Base-by-base conservation (phyloP, 75 land plant species). In the Cryptomeria japonica region DNA sequence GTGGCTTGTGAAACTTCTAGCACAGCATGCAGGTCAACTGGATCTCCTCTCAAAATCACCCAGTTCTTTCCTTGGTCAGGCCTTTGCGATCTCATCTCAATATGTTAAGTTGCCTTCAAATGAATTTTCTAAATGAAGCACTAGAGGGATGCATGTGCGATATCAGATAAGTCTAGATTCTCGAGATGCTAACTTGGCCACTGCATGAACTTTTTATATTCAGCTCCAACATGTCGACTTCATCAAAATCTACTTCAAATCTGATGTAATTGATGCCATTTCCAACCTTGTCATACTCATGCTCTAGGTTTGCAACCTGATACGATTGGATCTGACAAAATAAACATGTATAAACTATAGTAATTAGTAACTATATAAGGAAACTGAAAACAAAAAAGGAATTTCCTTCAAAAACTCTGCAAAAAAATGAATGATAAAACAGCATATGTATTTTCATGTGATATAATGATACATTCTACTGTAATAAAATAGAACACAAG, bases 221-320 rank as follows among this genome's bases (percentile, higher is more conserved):
- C 18, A 85, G 91, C 76, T 94, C 96, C 83, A 95, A 91, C 18
- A 44, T 86, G 88, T 93, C 93, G 34, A 88, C 90, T 46, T 72
- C 78, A 72, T 95, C 95, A 89, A 90, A 91, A 47, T 47, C 49
- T 47, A 47, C 49, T 47, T 47, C 49, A 47, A 47, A 47, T 6
- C 11, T 47, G 49, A 47, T 47, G 49, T 47, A 47, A 10, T 47
- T 47, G 49, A 47, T 47, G 49, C 49, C 49, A 47, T 47, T 47
- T 47, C 94, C 93, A 85, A 92, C 89, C 36, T 87, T 87, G 25
- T 96, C 99, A 92, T 95, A 97, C 44, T 95, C 94, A 83, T 97
- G 95, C 80, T 94, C 89, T 78, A 95, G 89, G 78, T 95, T 97
- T 77, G 95, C 96, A 31, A 91, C 97, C 84, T 94, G 87, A 88